Base-by-base conservation (phyloP, 345 rosid species). In the Populus nigra region DNA sequence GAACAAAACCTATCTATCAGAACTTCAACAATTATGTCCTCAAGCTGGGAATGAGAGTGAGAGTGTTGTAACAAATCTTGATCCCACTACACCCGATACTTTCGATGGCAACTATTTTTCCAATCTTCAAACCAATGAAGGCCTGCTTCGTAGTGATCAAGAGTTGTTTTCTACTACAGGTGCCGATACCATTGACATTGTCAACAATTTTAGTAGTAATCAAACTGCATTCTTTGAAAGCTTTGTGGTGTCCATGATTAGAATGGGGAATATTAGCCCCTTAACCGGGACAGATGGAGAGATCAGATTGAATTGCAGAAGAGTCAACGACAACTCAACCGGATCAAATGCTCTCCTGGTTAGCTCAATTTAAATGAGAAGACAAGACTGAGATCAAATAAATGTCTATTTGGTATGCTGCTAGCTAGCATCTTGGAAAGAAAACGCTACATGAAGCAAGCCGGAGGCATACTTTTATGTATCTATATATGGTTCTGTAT, bases 131-230 rank as follows among this genome's bases (percentile, higher is more conserved):
- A 35, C 7, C 5, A 31, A 80, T 18, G 53, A 81, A 23, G 96
- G 96, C 13, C 84, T 91, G 35, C 88, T 91, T 23, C 92, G 79
- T 74, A 86, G 82, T 27, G 93, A 91, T 59, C 96, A 91, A 72
- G 88, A 86, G n/a, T 73, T 91, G 35, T 82, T 91, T 67, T 90
- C 92, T 0, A 85, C 90, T 2, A 4, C 78, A 0, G 93, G 91
- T 10, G 89, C 88, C 25, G 84, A 79, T 59, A 91, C 90, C n/a
- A 12, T 69, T 4, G 43, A 43, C 27, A 76, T 91, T 70, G 93
- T 91, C 43, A 81, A 73, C 83, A 62, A 65, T 17, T 91, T 76
- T 25, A 70, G 82, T 49, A 65, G 70, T 41, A 87, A 87, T 80
- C 87, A 85, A 17, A 88, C 87, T 1, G 84, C 85, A 65, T 91